phyloP scores from a whole-genome alignment of 257 asterid genomes.

The Ligustrum vulgare region DNA sequence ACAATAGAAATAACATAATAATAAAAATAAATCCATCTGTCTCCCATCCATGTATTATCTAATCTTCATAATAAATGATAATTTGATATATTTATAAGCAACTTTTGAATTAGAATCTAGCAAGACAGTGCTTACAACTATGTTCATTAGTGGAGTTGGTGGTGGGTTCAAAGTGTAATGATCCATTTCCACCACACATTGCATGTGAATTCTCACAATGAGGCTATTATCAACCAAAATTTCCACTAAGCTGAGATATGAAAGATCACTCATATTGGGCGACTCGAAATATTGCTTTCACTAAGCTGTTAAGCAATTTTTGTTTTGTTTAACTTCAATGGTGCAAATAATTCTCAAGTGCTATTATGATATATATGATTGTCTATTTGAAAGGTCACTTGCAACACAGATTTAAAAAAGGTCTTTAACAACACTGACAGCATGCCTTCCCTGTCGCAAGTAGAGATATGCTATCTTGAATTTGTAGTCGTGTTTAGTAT shows the following conservation, averaged over 20 bases:
- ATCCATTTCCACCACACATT: background rate
- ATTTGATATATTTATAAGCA: background rate
- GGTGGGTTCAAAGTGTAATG: background rate
- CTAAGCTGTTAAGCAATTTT: background rate
- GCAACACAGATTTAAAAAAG: too few species aligned
- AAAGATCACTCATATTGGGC: background rate
- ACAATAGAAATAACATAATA: too few species aligned
- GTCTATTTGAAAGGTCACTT: too few species aligned
- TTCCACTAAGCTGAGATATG: background rate
- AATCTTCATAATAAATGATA: too few species aligned
- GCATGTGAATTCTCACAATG: background rate
- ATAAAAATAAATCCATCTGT: background rate
- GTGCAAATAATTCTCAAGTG: too few species aligned
- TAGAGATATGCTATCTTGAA: too few species aligned
- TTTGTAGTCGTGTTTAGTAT: too few species aligned
- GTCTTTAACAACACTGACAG: too few species aligned
- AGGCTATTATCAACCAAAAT: background rate
- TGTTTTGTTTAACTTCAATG: too few species aligned
- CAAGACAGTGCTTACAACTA: background rate
- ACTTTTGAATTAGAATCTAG: too few species aligned
- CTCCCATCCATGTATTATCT: background rate
- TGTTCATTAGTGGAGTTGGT: background rate
- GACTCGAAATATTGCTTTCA: background rate
- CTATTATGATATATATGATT: too few species aligned
- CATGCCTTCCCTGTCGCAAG: too few species aligned